phyloP scores from a whole-genome alignment of 495 filamentous ascomycete genomes.

The Pyrenula aspistea region DNA sequence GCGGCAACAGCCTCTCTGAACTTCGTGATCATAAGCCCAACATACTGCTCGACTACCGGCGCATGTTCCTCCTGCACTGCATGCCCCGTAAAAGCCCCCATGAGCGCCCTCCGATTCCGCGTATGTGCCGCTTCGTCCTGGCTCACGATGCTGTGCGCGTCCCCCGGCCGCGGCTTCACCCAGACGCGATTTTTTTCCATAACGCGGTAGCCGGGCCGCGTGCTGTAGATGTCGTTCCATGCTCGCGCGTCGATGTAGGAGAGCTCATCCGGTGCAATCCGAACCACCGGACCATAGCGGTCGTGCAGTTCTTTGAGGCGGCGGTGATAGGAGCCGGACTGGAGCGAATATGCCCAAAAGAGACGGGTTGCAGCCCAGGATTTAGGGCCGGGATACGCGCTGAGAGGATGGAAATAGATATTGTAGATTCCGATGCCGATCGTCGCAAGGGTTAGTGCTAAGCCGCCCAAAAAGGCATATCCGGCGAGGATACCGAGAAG shows the following conservation, averaged over 20 bases:
- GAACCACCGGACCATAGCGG: constrained; percentile 15
- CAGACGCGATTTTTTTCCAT: not conserved
- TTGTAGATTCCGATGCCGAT: too few relatives aligned
- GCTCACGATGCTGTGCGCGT: not conserved
- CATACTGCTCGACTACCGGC: not conserved
- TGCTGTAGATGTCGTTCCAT: constrained; percentile 9
- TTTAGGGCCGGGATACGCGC: constrained; percentile 17
- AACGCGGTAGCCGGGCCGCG: not conserved
- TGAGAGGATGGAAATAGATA: constrained; percentile 20
- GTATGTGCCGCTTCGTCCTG: not conserved
- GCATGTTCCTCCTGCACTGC: not conserved
- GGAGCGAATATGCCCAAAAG: constrained; percentile 4
- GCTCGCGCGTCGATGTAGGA: constrained; percentile 13
- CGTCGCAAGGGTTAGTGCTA: too few relatives aligned
- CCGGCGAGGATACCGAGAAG: too few relatives aligned
- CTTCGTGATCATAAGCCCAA: not conserved
- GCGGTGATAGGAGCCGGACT: constrained; percentile 4
- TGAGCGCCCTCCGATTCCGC: not conserved
- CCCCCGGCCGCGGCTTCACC: not conserved
- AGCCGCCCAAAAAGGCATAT: too few relatives aligned
- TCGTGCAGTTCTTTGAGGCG: constrained; percentile 12
- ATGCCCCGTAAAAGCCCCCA: not conserved
- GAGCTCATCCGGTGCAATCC: constrained; percentile 12
- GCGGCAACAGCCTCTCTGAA: not conserved
- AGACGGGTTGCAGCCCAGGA: constrained; percentile 12